A percentile compares a stretch with the other conserved stretches of the same genome.
Evolutionary conservation across 768 basidiomycete genomes (phyloP).

Genomic region (Hemileccinum rubropunctum): DNA sequence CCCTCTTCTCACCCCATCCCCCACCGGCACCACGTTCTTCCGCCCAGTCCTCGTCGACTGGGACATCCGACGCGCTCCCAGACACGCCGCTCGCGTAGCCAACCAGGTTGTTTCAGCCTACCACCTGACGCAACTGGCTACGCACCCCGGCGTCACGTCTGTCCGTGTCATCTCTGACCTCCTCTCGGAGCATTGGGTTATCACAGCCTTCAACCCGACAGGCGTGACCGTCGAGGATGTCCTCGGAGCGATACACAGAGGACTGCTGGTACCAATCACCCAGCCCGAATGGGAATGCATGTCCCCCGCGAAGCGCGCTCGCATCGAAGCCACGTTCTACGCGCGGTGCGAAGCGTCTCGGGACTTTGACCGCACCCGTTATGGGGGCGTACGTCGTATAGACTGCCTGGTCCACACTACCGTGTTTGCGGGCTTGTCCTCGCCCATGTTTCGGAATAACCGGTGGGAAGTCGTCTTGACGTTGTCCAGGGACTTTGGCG

Average conservation of each 20-base stretch:
- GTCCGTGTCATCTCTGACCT: conserved; percentile 47
- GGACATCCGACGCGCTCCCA: conserved; percentile 49
- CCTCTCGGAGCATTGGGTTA: conserved; percentile 42
- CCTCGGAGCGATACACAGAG: conserved; percentile 42
- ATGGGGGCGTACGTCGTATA: conserved; percentile 43
- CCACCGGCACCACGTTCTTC: conserved; percentile 9
- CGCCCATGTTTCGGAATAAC: conserved; percentile 34
- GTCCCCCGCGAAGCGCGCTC: conserved; percentile 40
- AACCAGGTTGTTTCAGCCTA: conserved; percentile 4
- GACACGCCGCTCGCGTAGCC: conserved; percentile 15
- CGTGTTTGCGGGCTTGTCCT: conserved; percentile 51
- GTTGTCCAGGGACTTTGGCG: conserved; percentile 36
- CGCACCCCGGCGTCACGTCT: conserved; percentile 36
- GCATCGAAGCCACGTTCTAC: conserved; percentile 42
- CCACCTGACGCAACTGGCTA: conserved; percentile 42
- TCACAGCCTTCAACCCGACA: conserved; percentile 37
- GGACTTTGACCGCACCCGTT: conserved; percentile 34
- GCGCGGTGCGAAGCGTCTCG: conserved; percentile 42
- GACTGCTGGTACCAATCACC: conserved; percentile 38
- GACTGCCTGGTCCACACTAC: conserved; percentile 51
- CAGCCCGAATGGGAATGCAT: conserved; percentile 43
- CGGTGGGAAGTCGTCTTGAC: conserved; percentile 45
- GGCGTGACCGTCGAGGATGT: conserved; percentile 56
- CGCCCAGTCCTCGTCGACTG: conserved; percentile 37
- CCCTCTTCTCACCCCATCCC: conserved; percentile 13